phyloP scores from a whole-genome alignment of 768 basidiomycete genomes.

The Termitomyces bulborhizus region DNA sequence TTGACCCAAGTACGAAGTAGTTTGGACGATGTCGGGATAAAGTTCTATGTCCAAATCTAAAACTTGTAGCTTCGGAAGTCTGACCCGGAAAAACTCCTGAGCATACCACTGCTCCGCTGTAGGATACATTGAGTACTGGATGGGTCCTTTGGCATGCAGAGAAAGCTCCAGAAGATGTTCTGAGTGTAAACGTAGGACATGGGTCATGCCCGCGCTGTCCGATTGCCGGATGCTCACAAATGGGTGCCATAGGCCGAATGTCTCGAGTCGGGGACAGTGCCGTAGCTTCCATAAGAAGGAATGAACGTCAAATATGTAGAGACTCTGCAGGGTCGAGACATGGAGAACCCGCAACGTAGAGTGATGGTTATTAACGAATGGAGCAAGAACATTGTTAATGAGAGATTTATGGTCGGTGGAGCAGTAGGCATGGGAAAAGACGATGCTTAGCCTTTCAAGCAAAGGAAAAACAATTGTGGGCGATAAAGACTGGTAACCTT shows the following conservation, averaged over 20 bases:
- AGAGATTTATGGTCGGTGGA: slow-evolving; percentile 8
- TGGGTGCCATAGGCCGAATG: slow-evolving; percentile 12
- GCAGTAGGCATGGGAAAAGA: slow-evolving; percentile 13
- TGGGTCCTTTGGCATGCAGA: slow-evolving; percentile 5
- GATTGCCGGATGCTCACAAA: slow-evolving; percentile 12
- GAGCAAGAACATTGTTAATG: slow-evolving; percentile 11
- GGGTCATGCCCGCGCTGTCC: slow-evolving; percentile 14
- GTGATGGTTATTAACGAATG: slow-evolving; percentile 20
- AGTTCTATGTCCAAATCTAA: slow-evolving; percentile 5
- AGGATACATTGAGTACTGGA: neutral
- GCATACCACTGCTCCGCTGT: slow-evolving; percentile 6
- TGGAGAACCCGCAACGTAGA: slow-evolving; percentile 9
- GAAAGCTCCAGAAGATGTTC: slow-evolving; percentile 11
- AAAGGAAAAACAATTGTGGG: slow-evolving; percentile 7
- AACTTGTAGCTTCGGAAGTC: neutral
- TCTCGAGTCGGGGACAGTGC: slow-evolving; percentile 14
- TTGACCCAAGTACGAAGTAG: slow-evolving; percentile 4
- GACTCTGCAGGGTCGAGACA: neutral
- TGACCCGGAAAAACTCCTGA: slow-evolving; percentile 1
- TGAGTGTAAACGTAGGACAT: slow-evolving; percentile 16
- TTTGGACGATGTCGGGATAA: neutral
- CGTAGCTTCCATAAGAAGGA: slow-evolving; percentile 10
- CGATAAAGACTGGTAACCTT: slow-evolving; percentile 14
- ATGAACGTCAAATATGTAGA: slow-evolving; percentile 12
- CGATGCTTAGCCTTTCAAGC: slow-evolving; percentile 15